phyloP scores from a whole-genome alignment of 352 stramenopile species.

The Globisporangium nagaii region DNA sequence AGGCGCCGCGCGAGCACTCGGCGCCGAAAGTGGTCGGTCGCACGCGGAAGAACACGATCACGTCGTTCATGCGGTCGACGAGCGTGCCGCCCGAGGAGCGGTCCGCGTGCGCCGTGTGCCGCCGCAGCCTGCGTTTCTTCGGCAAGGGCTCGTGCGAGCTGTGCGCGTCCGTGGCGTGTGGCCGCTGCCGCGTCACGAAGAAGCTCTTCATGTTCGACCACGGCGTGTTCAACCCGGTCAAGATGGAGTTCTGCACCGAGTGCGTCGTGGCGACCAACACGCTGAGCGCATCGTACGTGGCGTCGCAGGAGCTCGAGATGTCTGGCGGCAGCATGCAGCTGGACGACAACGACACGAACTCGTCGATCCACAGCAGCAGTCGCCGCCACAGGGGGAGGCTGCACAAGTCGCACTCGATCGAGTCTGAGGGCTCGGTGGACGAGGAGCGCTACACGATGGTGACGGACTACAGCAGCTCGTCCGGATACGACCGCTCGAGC shows the following conservation, averaged over 20 bases:
- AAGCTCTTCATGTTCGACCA: constrained; percentile 39
- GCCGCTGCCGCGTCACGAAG: constrained; percentile 40
- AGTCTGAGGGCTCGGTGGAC: constrained; percentile 1
- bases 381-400: background rate
- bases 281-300: constrained; percentile 8
- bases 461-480: constrained; percentile 4
- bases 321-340: background rate
- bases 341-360: background rate
- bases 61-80: constrained; percentile 8
- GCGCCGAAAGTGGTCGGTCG: constrained; percentile 9
- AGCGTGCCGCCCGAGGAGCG: background rate
- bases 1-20: constrained; percentile 7
- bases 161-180: constrained; percentile 24
- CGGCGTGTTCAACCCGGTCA: constrained; percentile 48
- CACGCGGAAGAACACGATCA: constrained; percentile 14
- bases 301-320: constrained; percentile 8
- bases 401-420: constrained; percentile 2
- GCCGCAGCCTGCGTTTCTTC: constrained; percentile 28
- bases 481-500: constrained; percentile 4
- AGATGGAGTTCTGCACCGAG: constrained; percentile 37
- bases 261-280: constrained; percentile 11
- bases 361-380: background rate
- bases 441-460: constrained; percentile 9
- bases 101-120: constrained; percentile 23
- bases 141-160: constrained; percentile 23